Base-by-base conservation (phyloP, 306 rosid genomes). In the Dalbergia cultrata region DNA sequence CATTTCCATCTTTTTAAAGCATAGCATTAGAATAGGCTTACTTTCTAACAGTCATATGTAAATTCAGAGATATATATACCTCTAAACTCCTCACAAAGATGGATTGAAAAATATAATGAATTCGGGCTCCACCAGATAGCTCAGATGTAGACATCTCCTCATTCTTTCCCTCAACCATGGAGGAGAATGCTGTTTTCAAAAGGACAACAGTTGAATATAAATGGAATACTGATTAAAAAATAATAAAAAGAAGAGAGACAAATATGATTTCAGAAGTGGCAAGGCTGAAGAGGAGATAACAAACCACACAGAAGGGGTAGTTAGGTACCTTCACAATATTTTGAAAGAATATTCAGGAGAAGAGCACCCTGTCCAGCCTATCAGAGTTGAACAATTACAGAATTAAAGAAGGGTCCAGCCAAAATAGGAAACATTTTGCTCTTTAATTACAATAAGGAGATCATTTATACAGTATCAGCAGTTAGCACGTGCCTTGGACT, bases 311-410 rank as follows among this genome's bases (percentile, higher is more conserved):
- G 63, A 34, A 49, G 26, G 49, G 22, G 83, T 86, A 62, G 59
- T 49, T 84, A 80, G 10, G 76, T 85, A 96, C 99, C 99, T 89
- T 96, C 98, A 77, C 88, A 87, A 63, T 90, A 96, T 82, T 96
- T 96, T 45, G 99, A 91, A 84, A 96, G 97, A 84, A 96, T 92
- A 83, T 96, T 93, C 79, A 96, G 89, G 66, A 96, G 97, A 85
- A 96, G 97, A 77, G 98, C 97, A 74, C 99, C 98, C 85, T 96
- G 99, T 77, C 97, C 98, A 82, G 97, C 97, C 99, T 96, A 69
- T 76, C 70, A 75, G 74, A 72, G 75, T 76, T 53, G 70, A 80
- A 33, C 72, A 39, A 34, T 62, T 62, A 61, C 13, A 64, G 59
- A 26, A 70, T 17, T 26, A 65, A 41, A 70, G 76, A 34, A 77